Conservation (phyloP, 2,329 filamentous ascomycete species). For the Sporothrix dimorphospora region DNA sequence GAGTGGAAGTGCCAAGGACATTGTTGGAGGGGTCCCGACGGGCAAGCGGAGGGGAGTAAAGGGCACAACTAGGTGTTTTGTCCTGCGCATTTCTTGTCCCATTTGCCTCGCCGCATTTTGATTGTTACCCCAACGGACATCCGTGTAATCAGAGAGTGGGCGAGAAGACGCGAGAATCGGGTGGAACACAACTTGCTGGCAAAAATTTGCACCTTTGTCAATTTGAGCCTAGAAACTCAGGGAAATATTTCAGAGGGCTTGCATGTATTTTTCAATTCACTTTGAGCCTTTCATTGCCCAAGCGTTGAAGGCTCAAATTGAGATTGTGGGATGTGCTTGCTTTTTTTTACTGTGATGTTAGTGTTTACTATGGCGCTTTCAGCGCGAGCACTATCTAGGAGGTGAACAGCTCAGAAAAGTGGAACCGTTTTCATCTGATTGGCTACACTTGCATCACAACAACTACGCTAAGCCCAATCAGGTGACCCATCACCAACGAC, state of each 20-base stretch:
- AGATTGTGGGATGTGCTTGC: not conserved
- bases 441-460: not conserved
- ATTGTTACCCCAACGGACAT: slow-evolving; percentile 25
- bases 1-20: not conserved
- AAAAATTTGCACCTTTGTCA: not conserved
- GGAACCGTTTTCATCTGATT: not conserved
- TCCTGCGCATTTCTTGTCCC: not conserved
- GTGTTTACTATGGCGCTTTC: not conserved
- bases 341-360: not conserved
- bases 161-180: not conserved
- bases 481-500: not conserved
- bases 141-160: not conserved
- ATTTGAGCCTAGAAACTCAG: not conserved
- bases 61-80: not conserved
- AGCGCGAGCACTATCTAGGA: not conserved
- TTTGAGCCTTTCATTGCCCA: no score
- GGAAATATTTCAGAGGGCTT: not conserved
- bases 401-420: not conserved
- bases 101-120: not conserved
- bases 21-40: slow-evolving; percentile 21
- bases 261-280: not conserved
- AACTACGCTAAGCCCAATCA: not conserved
- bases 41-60: not conserved
- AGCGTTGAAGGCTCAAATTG: no score
- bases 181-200: not conserved